Evolutionary conservation across 2,329 filamentous ascomycete species (phyloP), one percentile per base, ranked within the genome.

Genomic region (Pyrenochaeta sp.): DNA sequence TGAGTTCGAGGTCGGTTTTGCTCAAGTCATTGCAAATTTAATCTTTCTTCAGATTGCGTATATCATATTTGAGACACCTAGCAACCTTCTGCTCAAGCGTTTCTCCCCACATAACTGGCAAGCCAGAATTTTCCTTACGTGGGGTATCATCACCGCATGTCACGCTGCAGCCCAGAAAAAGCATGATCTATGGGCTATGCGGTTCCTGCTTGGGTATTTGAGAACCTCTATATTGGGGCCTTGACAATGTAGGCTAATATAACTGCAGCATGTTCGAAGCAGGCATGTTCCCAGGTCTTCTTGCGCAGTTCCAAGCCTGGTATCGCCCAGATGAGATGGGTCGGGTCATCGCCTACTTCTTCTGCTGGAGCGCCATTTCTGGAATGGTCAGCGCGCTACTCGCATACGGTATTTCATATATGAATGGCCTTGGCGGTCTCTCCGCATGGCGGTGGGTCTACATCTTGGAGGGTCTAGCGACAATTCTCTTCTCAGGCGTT

Each of bases 401-500:
- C 10, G 49, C 62, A 30, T 64, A 62, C 42, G 63, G 52, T 0
- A 61, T 67, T 10, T 56, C 56, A 4, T 62, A 67, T 40, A 66
- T 66, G 58, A 47, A 67, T 21, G 63, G 60, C 2, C 14, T 65
- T 4, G 42, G 40, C 6, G 60, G 65, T 2, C 39, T 68, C 6
- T 60, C 44, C 12, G 56, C 55, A 6, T 66, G 68, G 64, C 50
- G 60, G 15, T 67, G 64, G 77, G 74, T 81, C 1, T 82, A 78
- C 50, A 66, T 81, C 11, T 67, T 81, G 1, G 79, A 81, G 59
- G 79, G 79, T 2, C 51, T 80, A 10, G 60, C 67, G 6, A 80
- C 79, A 0, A 75, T 80, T 11, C 41, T 79, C 15, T 78, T 79
- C 58, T 68, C 72, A 15, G 64, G 54, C 5, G 66, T 75, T 12